phyloP scores from a whole-genome alignment of 2,329 filamentous ascomycete genomes.

The Apiospora malaysiana region DNA sequence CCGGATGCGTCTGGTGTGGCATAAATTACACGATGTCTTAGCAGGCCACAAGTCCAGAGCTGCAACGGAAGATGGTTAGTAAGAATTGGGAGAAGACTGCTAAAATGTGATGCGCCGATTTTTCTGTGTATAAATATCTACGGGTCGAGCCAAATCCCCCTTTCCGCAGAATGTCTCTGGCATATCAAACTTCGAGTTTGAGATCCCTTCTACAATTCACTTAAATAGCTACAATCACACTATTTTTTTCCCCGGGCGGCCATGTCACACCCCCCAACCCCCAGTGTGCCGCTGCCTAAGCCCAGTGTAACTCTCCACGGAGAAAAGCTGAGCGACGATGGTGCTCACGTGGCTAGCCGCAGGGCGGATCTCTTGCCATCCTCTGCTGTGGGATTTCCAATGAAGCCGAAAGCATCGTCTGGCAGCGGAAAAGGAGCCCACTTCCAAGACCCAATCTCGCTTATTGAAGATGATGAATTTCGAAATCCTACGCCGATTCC shows the following conservation, averaged over 20 bases:
- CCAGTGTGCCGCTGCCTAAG: neutral
- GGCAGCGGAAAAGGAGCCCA: neutral
- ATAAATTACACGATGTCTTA: neutral
- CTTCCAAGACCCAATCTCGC: neutral
- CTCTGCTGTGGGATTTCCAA: neutral
- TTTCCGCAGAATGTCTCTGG: neutral
- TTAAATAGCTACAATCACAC: neutral
- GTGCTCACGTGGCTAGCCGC: neutral
- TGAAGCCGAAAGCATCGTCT: neutral
- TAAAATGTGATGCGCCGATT: neutral
- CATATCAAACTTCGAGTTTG: neutral
- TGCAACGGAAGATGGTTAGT: neutral
- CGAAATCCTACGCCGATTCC: neutral
- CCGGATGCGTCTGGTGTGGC: neutral
- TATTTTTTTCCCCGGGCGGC: neutral
- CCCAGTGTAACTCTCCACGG: neutral
- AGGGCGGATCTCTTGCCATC: neutral
- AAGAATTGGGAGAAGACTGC: neutral
- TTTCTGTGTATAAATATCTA: slow-evolving; percentile 5
- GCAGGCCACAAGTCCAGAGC: neutral
- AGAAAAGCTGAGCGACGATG: neutral
- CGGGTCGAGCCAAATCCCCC: neutral
- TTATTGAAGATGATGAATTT: neutral
- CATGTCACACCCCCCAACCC: neutral
- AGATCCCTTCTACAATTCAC: neutral